These are phyloP conservation scores for Trichosporon sp. DNA, from an alignment of 1,284 basidiomycete species.

Conservation along the genomic window DNA sequence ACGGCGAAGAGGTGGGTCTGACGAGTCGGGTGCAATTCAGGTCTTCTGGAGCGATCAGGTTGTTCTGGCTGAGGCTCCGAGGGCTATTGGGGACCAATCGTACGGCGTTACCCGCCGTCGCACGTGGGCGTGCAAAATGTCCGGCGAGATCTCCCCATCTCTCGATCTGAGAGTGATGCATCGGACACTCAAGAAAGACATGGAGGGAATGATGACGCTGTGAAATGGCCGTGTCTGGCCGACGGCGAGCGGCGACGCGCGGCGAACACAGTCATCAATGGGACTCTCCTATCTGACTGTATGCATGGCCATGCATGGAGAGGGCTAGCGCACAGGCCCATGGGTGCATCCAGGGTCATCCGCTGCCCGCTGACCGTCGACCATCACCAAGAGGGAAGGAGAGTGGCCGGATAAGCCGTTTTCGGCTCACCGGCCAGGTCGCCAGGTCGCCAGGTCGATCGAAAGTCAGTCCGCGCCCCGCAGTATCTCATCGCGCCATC, in stretches of 20 bases:
- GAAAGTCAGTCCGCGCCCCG: neutral
- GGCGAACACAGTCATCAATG: neutral
- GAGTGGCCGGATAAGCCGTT: neutral
- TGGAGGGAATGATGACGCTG: too few relatives aligned
- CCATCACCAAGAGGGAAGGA: too few relatives aligned
- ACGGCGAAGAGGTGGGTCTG: too few relatives aligned
- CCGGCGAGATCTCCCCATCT: too few relatives aligned
- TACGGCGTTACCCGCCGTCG: neutral
- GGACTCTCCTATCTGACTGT: neutral
- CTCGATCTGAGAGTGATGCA: neutral
- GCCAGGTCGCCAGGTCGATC: neutral
- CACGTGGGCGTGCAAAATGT: neutral
- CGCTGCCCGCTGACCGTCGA: neutral
- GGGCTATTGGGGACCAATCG: too few relatives aligned
- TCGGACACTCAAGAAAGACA: neutral
- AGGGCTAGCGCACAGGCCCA: neutral
- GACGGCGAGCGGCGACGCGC: neutral
- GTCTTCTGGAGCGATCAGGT: too few relatives aligned
- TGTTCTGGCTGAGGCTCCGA: neutral
- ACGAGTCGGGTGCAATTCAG: too few relatives aligned
- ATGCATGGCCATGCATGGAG: neutral
- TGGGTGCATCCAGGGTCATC: neutral
- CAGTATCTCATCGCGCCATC: conserved; percentile 7
- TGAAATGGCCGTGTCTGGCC: conserved; percentile 2
- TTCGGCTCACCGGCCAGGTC: neutral